phyloP scores from a whole-genome alignment of 1,284 basidiomycete genomes.

The Moesziomyces sp. region DNA sequence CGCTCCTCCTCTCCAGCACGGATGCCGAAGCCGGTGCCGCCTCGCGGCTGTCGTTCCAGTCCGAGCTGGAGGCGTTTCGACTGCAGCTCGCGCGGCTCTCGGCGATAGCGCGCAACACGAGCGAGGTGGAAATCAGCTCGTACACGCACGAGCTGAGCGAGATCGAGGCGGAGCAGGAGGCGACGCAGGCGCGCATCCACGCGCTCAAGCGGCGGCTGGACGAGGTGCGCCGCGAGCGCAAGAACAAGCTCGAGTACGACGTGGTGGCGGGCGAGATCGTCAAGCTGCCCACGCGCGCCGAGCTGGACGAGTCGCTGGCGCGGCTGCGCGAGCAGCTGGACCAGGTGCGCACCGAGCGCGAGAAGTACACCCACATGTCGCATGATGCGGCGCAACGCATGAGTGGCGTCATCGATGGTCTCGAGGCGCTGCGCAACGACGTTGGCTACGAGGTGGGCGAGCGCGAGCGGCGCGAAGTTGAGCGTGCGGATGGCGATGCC shows the following conservation, averaged over 20 bases:
- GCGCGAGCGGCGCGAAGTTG: constrained; percentile 50
- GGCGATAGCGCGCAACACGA: constrained; percentile 29
- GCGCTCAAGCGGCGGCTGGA: constrained; percentile 42
- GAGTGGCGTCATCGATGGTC: constrained; percentile 9
- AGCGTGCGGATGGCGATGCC: constrained; percentile 42
- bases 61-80: constrained; percentile 34
- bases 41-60: constrained; percentile 32
- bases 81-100: constrained; percentile 20
- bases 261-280: constrained; percentile 51
- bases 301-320: constrained; percentile 34
- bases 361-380: constrained; percentile 38
- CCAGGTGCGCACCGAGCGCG: constrained; percentile 26
- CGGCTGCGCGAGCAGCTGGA: constrained; percentile 26
- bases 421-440: constrained; percentile 31
- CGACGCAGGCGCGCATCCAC: constrained; percentile 38
- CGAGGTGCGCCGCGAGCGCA: constrained; percentile 45
- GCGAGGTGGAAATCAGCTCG: constrained; percentile 19
- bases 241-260: constrained; percentile 60
- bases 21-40: constrained; percentile 23
- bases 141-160: constrained; percentile 22
- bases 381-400: constrained; percentile 15
- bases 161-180: constrained; percentile 29
- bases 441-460: constrained; percentile 54
- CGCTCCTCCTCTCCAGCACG: constrained; percentile 17
- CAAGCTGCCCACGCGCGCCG: constrained; percentile 41